Conservation (phyloP, 805 yeast genomes). For the Huiozyma naganishii region DNA sequence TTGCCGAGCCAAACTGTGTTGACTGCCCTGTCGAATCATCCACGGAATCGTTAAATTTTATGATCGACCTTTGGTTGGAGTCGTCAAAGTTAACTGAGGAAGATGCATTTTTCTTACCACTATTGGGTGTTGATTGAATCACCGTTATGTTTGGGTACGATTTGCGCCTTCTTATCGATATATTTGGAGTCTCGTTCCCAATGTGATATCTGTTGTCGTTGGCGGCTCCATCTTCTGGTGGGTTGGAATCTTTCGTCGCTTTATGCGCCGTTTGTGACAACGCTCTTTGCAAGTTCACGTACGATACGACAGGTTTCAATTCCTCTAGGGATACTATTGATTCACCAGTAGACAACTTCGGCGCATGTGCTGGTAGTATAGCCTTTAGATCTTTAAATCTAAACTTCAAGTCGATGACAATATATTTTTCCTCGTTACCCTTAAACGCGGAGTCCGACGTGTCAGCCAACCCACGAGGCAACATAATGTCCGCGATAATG, state of each 20-base stretch:
- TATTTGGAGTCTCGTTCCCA: slow-evolving; percentile 19
- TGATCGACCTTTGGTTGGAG: slow-evolving; percentile 10
- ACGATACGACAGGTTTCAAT: slow-evolving; percentile 49
- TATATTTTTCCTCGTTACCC: slow-evolving; percentile 34
- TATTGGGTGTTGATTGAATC: slow-evolving; percentile 10
- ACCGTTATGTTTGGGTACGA: slow-evolving; percentile 22
- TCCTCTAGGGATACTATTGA: slow-evolving; percentile 51
- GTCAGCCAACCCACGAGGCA: slow-evolving; percentile 33
- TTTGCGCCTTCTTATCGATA: slow-evolving; percentile 19
- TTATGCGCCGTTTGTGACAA: slow-evolving; percentile 3
- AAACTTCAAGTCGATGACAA: slow-evolving; percentile 56
- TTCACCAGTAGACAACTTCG: slow-evolving; percentile 42
- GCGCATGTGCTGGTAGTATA: slow-evolving; percentile 37
- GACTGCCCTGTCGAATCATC: slow-evolving; percentile 1
- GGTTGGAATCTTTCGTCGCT: slow-evolving; percentile 1
- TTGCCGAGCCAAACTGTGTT: neutral
- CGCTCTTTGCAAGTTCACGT: slow-evolving; percentile 39
- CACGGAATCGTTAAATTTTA: slow-evolving; percentile 29
- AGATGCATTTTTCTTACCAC: slow-evolving; percentile 7
- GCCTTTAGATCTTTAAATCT: slow-evolving; percentile 56
- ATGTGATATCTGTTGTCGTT: slow-evolving; percentile 9
- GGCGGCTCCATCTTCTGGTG: slow-evolving; percentile 3
- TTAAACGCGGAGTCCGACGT: slow-evolving; percentile 4
- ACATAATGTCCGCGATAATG: slow-evolving; percentile 58
- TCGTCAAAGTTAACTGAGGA: neutral